Conservation (phyloP, 768 basidiomycete species). For the Lactarius quietus region DNA sequence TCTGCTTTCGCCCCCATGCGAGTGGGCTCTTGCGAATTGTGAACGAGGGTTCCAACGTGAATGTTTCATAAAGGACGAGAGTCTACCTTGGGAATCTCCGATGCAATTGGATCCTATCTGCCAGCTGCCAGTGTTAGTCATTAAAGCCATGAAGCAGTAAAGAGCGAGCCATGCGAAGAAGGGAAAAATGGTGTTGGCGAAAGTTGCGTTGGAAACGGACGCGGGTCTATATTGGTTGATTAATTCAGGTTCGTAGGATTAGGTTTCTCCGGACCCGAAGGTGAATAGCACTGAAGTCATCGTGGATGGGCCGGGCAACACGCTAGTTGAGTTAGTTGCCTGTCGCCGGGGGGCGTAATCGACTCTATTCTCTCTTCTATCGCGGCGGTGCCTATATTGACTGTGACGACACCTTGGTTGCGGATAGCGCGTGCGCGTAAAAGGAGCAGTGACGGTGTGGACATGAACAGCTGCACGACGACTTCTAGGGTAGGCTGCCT, state of each 20-base stretch:
- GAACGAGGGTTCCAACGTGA: not conserved
- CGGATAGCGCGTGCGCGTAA: not conserved
- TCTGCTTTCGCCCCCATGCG: not conserved
- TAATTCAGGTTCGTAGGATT: no score
- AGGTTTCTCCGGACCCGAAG: not conserved
- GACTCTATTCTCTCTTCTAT: not conserved
- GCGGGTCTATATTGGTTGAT: not conserved
- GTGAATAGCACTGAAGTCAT: not conserved
- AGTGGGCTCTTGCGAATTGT: not conserved
- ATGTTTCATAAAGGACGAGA: not conserved
- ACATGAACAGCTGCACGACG: not conserved
- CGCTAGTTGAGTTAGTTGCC: not conserved
- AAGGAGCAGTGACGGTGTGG: no score
- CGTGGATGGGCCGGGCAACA: not conserved
- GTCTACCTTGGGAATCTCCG: not conserved
- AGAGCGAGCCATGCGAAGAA: not conserved
- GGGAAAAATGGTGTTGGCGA: not conserved
- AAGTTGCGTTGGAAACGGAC: not conserved
- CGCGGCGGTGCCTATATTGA: not conserved
- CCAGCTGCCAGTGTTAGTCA: not conserved
- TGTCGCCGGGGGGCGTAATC: not conserved
- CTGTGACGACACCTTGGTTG: not conserved
- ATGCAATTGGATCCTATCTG: not conserved
- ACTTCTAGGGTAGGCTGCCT: not conserved
- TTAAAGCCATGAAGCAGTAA: not conserved